Evolutionary conservation across 768 basidiomycete species (phyloP), one percentile per base, ranked within the genome.

Genomic region (Xerocomellus amylosporus): DNA sequence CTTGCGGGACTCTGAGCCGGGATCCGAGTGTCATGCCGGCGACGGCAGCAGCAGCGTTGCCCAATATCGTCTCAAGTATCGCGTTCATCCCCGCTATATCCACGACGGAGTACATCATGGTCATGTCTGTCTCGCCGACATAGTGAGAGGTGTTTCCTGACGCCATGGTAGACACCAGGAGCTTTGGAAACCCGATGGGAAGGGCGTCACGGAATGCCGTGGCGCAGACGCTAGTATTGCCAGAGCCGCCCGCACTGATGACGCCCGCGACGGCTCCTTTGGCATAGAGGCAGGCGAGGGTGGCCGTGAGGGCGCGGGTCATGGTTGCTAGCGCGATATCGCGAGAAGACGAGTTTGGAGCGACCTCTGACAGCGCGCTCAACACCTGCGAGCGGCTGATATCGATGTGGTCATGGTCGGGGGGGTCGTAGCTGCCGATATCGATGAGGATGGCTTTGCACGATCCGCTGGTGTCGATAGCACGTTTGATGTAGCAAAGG

Each of bases 81-180:
- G 42, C n/a, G 20, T 73, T 71, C 61, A 65, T 66, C 31, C 68
- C 58, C 12, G 70, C 55, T 4, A 71, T 41, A 14, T 71, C 70
- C 26, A 58, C 69, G 38, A 72, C 63, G 17, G 61, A 72, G 55
- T 63, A 56, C 70, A 70, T 68, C 68, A 72, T 68, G 20, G 65
- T 64, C 49, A 62, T 59, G 55, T 70, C 69, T 2, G 67, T 68
- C 55, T 64, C 70, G 14, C 68, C 71, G 12, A 73, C 65, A 31
- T 73, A 68, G 50, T 58, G 56, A 12, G 51, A 45, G 0, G 52
- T 51, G 41, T 68, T 51, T 42, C 71, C 70, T 2, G 67, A 63
- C 3, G 68, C 59, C 63, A 71, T 73, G 24, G 71, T 72, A 15
- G 71, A 69, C 28, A 71, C 58, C 45, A 68, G 38, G 39, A 64